Percentiles rank a stretch among this genome's conserved stretches.
These are phyloP conservation scores for Primulina huaijiensis DNA, from an alignment of 257 asterid genomes.

Conservation along the genomic window DNA sequence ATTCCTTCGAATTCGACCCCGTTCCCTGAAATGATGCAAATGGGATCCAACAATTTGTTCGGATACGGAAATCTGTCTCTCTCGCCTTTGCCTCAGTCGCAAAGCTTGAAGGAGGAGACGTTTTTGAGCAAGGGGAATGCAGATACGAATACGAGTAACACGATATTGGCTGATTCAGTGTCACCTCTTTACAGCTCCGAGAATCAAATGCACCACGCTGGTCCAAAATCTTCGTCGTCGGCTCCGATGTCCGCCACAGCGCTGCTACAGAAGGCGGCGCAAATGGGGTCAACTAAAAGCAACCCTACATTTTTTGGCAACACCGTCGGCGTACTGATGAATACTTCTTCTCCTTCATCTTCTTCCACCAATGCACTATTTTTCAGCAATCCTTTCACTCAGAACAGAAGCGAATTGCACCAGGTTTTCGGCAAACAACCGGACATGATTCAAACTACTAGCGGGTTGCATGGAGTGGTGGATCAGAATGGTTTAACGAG, in stretches of 20 bases:
- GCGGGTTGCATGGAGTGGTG: constrained; percentile 22
- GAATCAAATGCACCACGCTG: constrained; percentile 4
- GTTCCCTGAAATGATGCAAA: constrained; percentile 32
- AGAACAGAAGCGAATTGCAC: constrained; percentile 25
- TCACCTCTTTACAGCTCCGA: constrained; percentile 26
- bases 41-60: constrained; percentile 24
- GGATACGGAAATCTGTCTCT: constrained; percentile 31
- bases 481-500: constrained; percentile 10
- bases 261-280: too few relatives aligned
- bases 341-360: too few relatives aligned
- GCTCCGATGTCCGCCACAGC: neutral
- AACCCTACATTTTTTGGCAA: constrained; percentile 21
- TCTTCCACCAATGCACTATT: neutral
- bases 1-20: constrained; percentile 26
- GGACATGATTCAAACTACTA: constrained; percentile 18
- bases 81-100: constrained; percentile 14
- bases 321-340: neutral
- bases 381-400: constrained; percentile 18
- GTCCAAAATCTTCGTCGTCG: constrained; percentile 6
- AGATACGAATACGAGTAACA: neutral
- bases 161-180: constrained; percentile 25
- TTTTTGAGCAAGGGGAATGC: neutral
- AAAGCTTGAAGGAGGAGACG: constrained; percentile 22
- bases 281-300: too few relatives aligned
- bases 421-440: constrained; percentile 24